phyloP scores from a whole-genome alignment of 1,139 yeast genomes.

The Yamadazyma sp. region DNA sequence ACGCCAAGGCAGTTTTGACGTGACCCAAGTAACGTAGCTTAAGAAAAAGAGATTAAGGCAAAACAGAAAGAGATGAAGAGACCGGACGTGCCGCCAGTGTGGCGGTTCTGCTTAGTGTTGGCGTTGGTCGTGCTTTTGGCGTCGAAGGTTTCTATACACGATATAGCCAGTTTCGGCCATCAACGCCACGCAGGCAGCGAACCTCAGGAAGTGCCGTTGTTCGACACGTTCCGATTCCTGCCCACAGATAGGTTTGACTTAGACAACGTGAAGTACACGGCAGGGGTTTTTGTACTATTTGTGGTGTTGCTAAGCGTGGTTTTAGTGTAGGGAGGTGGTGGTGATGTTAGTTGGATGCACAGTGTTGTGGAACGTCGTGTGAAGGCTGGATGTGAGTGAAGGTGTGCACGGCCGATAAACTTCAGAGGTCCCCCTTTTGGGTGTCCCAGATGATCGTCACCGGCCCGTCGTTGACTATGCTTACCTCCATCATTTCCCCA shows the following conservation, averaged over 20 bases:
- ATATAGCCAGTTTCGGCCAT: not conserved
- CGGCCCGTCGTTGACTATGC: constrained; percentile 81
- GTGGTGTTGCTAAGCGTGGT: constrained; percentile 1
- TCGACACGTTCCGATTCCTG: constrained; percentile 18
- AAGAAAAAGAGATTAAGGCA: no score
- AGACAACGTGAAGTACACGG: constrained; percentile 21
- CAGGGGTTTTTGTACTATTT: constrained; percentile 15
- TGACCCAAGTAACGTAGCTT: constrained; percentile 7
- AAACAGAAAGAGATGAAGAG: not conserved
- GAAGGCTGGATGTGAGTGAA: no score
- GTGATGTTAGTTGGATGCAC: no score
- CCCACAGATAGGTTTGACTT: constrained; percentile 26
- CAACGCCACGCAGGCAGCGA: no score
- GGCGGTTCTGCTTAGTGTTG: constrained; percentile 4
- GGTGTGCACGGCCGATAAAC: no score
- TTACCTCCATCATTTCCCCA: constrained; percentile 98
- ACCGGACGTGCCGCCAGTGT: not conserved
- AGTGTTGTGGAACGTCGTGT: no score
- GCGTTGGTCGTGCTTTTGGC: constrained; percentile 1
- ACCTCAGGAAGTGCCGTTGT: constrained; percentile 9
- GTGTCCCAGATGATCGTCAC: constrained; percentile 76
- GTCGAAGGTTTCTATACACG: not conserved
- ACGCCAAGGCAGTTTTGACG: constrained; percentile 4
- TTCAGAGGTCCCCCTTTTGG: constrained; percentile 15
- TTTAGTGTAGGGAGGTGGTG: constrained; percentile 2